These are phyloP conservation scores for Diaporthe australafricana DNA, from an alignment of 2,329 filamentous ascomycete species.

Conservation along the genomic window DNA sequence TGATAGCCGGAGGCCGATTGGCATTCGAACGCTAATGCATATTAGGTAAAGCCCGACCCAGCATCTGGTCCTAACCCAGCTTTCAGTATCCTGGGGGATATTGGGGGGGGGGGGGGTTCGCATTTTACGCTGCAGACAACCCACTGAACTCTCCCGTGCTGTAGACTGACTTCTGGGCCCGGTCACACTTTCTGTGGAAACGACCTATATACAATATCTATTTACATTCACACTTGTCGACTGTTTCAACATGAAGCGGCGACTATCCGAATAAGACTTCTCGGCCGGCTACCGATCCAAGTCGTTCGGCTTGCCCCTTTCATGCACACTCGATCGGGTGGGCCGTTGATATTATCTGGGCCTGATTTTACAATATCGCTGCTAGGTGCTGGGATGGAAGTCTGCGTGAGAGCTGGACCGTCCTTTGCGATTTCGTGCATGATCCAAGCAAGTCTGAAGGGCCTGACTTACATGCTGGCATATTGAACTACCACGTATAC, in stretches of 20 bases:
- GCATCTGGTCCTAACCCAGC: slow-evolving; percentile 27
- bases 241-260: not conserved
- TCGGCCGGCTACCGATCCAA: not conserved
- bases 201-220: no score
- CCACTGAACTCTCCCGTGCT: not conserved
- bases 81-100: no score
- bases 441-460: not conserved
- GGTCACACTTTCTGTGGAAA: not conserved
- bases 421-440: slow-evolving; percentile 2
- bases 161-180: not conserved
- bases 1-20: slow-evolving; percentile 27
- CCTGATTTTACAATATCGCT: not conserved
- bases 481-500: not conserved
- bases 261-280: not conserved
- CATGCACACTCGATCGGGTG: not conserved
- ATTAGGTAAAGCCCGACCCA: slow-evolving; percentile 32
- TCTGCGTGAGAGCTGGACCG: not conserved
- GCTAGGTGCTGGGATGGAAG: slow-evolving; percentile 4
- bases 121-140: not conserved
- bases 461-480: not conserved
- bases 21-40: slow-evolving; percentile 22
- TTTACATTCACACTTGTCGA: not conserved
- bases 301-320: slow-evolving; percentile 1
- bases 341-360: not conserved
- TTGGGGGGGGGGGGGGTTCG: not conserved